Percentiles rank a stretch among this genome's conserved stretches.
Evolutionary conservation across 1,139 yeast species (phyloP).

Genomic region (Arxiozyma bovina): DNA sequence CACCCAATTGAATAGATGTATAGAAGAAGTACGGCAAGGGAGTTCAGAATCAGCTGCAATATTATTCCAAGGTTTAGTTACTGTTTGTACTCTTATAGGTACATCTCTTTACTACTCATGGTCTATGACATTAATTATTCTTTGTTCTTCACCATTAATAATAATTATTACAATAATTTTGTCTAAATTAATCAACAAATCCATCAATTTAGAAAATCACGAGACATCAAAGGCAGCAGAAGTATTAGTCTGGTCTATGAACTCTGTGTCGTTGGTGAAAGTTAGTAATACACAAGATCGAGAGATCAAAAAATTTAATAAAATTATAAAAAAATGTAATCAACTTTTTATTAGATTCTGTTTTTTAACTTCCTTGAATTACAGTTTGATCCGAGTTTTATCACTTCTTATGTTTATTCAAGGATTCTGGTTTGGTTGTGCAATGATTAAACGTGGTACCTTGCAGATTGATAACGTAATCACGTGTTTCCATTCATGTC

Average conservation of each 20-base stretch:
- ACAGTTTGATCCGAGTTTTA: slow-evolving; percentile 48
- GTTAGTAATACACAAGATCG: slow-evolving; percentile 46
- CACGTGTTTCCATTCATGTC: slow-evolving; percentile 75
- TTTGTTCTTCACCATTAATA: slow-evolving; percentile 67
- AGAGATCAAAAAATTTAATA: slow-evolving; percentile 43
- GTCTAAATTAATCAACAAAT: slow-evolving; percentile 43
- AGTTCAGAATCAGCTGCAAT: slow-evolving; percentile 60
- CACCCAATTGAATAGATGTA: slow-evolving; percentile 60
- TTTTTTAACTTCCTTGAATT: slow-evolving; percentile 46
- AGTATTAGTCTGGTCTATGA: slow-evolving; percentile 61
- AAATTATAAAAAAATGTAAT: slow-evolving; percentile 39
- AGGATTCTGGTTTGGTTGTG: slow-evolving; percentile 84
- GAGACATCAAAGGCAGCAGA: slow-evolving; percentile 50
- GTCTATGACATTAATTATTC: slow-evolving; percentile 67
- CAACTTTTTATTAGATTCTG: slow-evolving; percentile 41
- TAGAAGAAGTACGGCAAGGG: slow-evolving; percentile 69
- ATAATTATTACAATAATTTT: slow-evolving; percentile 41
- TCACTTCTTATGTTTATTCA: slow-evolving; percentile 74
- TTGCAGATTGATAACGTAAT: slow-evolving; percentile 55
- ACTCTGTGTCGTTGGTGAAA: slow-evolving; percentile 52
- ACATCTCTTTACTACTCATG: slow-evolving; percentile 74
- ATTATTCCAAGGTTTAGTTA: slow-evolving; percentile 42
- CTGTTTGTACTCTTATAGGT: slow-evolving; percentile 48
- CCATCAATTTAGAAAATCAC: slow-evolving; percentile 50
- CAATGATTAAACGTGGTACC: slow-evolving; percentile 45